Percentiles rank a stretch among this genome's conserved stretches.
phyloP scores from a whole-genome alignment of 208 protist genomes.

The Leishmania tarentolae region DNA sequence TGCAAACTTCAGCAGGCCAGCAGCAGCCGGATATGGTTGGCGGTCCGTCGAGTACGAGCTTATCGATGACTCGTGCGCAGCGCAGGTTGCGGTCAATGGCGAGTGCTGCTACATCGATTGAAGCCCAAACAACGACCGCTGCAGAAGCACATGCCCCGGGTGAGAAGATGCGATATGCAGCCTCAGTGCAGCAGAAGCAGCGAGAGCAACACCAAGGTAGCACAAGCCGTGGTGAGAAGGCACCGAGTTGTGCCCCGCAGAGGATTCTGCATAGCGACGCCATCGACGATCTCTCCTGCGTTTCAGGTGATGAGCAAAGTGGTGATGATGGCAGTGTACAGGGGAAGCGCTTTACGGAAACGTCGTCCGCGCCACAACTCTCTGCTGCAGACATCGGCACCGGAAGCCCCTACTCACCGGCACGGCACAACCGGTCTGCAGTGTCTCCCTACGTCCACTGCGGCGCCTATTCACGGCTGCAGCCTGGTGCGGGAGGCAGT shows the following conservation, averaged over 20 bases:
- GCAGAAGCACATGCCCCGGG: not conserved
- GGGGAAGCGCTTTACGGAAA: not conserved
- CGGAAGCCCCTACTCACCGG: not conserved
- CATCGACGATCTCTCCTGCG: not conserved
- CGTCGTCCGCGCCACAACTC: not conserved
- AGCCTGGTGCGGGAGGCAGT: slow-evolving; percentile 20
- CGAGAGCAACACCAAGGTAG: not conserved
- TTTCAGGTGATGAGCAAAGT: not conserved
- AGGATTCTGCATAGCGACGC: not conserved
- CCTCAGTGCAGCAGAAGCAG: not conserved
- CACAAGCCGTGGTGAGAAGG: not conserved
- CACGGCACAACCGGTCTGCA: not conserved
- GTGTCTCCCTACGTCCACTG: not conserved
- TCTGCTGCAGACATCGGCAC: not conserved
- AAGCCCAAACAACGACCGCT: not conserved
- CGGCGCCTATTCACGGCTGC: not conserved
- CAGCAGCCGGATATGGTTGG: not conserved
- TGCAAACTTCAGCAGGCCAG: slow-evolving; percentile 17
- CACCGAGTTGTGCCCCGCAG: not conserved
- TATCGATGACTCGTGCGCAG: not conserved
- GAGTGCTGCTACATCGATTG: not conserved
- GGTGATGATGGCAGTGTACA: not conserved
- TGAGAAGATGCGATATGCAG: not conserved
- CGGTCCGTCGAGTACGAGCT: not conserved
- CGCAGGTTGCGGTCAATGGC: not conserved